These are phyloP conservation scores for Cyberlindnera euphorbiae DNA, from an alignment of 805 yeast species.

Conservation along the genomic window DNA sequence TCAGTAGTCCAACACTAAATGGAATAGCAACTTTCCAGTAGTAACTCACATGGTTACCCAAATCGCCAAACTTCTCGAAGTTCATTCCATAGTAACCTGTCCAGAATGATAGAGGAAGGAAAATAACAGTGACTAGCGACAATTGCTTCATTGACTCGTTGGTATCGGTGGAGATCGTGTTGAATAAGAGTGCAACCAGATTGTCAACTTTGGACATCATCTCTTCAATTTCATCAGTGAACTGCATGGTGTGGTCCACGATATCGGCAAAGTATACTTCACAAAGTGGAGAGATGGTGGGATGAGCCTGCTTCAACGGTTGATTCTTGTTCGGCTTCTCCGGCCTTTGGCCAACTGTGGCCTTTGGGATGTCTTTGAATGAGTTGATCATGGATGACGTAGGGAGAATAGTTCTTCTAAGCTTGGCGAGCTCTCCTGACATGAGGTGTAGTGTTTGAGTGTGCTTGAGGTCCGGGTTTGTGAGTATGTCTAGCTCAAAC, in stretches of 20 bases:
- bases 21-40: conserved; percentile 31
- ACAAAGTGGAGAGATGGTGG: conserved; percentile 37
- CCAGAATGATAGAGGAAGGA: conserved; percentile 54
- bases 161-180: conserved; percentile 51
- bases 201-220: conserved; percentile 50
- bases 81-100: conserved; percentile 56
- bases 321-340: too few species aligned
- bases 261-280: conserved; percentile 50
- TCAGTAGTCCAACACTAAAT: conserved; percentile 32
- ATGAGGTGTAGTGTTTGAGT: conserved; percentile 50
- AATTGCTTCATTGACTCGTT: conserved; percentile 50
- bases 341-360: too few species aligned
- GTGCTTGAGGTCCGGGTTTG: conserved; percentile 44
- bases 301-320: too few species aligned
- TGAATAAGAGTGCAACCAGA: conserved; percentile 48
- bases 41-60: conserved; percentile 27
- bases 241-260: conserved; percentile 48
- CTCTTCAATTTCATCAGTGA: conserved; percentile 47
- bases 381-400: conserved; percentile 43
- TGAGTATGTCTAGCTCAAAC: conserved; percentile 46
- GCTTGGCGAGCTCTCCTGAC: conserved; percentile 46
- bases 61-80: conserved; percentile 33
- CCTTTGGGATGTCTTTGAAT: conserved; percentile 35
- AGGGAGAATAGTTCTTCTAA: conserved; percentile 44
- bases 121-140: conserved; percentile 52